These are phyloP conservation scores for Croton setiger DNA, from an alignment of 441 rosid species.

Conservation along the genomic window DNA sequence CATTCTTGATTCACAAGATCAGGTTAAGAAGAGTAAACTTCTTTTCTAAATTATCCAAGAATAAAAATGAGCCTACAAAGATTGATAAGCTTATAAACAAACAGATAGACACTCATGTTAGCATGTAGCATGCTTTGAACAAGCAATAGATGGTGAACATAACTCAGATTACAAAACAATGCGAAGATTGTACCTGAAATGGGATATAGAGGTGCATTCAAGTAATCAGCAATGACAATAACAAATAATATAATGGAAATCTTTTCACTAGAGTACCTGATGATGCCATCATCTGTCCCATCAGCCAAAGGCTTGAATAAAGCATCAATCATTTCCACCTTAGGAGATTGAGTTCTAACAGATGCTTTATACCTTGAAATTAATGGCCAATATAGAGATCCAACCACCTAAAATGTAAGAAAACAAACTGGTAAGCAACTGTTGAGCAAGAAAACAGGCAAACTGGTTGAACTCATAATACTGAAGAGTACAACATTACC, in stretches of 20 bases:
- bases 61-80: not conserved
- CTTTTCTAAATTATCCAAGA: not conserved
- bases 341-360: conserved; percentile 83
- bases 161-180: not conserved
- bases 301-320: conserved; percentile 62
- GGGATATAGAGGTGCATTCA: not conserved
- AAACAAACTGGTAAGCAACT: not conserved
- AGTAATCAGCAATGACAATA: not conserved
- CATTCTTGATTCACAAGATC: not conserved
- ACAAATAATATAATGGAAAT: not conserved
- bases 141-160: not conserved
- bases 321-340: conserved; percentile 84
- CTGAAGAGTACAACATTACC: conserved; percentile 34
- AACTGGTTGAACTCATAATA: not conserved
- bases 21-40: not conserved
- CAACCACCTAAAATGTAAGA: conserved; percentile 68
- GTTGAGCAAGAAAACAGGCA: not conserved
- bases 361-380: conserved; percentile 94
- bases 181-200: not conserved
- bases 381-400: conserved; percentile 79
- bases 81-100: not conserved
- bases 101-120: not conserved
- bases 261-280: conserved; percentile 48
- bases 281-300: conserved; percentile 69
- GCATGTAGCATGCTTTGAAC: not conserved